phyloP scores from a whole-genome alignment of 208 protist species.

The Strigomonas culicis region DNA sequence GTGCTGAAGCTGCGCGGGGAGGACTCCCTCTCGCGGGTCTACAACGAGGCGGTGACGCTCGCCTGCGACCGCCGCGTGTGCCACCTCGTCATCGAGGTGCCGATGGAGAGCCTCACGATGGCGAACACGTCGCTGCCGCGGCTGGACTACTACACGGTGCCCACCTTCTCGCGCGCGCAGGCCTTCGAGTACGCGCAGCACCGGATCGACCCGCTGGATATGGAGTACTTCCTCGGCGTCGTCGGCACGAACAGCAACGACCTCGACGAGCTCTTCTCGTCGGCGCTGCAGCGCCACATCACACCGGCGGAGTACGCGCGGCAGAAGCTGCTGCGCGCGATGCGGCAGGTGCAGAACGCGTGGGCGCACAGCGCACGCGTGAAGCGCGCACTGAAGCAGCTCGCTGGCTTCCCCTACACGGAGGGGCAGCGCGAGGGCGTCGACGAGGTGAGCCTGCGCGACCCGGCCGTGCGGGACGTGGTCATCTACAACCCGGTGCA shows the following conservation, averaged over 20 bases:
- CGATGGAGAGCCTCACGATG: constrained; percentile 69
- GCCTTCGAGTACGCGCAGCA: constrained; percentile 71
- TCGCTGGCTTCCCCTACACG: constrained; percentile 64
- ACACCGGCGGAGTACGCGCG: constrained; percentile 65
- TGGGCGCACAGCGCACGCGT: constrained; percentile 47
- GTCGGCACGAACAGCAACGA: constrained; percentile 85
- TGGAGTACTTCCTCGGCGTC: constrained; percentile 58
- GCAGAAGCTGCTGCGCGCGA: constrained; percentile 76
- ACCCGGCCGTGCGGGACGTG: constrained; percentile 54
- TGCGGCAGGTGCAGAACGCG: constrained; percentile 69
- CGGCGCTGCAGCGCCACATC: constrained; percentile 53
- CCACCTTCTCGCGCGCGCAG: constrained; percentile 67
- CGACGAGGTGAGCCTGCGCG: constrained; percentile 52
- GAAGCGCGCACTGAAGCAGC: constrained; percentile 43
- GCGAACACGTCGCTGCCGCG: constrained; percentile 68
- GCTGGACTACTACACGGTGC: constrained; percentile 77
- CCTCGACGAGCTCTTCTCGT: constrained; percentile 77
- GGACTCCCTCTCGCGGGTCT: constrained; percentile 48
- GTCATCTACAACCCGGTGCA: constrained; percentile 82
- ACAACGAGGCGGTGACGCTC: constrained; percentile 59
- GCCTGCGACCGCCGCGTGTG: constrained; percentile 63
- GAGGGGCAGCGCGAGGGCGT: constrained; percentile 64
- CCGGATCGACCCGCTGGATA: constrained; percentile 62
- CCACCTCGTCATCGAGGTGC: constrained; percentile 78
- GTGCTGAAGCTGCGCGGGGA: constrained; percentile 64